A percentile compares a stretch with the other conserved stretches of the same genome.
Conservation (phyloP, 176 grass and related monocot genomes). For the Ampelocalamus luodianensis region DNA sequence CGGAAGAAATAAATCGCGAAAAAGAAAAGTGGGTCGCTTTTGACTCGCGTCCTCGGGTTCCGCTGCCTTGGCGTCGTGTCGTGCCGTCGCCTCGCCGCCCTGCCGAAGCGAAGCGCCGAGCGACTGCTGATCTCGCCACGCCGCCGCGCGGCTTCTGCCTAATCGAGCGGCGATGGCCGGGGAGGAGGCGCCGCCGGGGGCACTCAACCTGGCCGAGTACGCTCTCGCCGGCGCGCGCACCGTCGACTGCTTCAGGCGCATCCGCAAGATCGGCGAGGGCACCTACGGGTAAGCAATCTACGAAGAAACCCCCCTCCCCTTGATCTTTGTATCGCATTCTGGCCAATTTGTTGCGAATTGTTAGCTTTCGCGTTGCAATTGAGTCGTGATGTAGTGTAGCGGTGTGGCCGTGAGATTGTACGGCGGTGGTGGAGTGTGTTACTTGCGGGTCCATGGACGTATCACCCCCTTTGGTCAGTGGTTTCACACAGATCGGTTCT, state of each 20-base stretch:
- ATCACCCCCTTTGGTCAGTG: neutral
- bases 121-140: neutral
- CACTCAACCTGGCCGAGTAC: conserved; percentile 59
- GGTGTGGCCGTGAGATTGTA: conserved; percentile 24
- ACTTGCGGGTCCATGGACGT: neutral
- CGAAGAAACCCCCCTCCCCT: neutral
- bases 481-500: neutral
- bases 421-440: neutral
- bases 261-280: conserved; percentile 90
- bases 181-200: conserved; percentile 57
- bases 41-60: conserved; percentile 25
- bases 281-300: conserved; percentile 43
- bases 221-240: conserved; percentile 63
- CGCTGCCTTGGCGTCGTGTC: conserved; percentile 19
- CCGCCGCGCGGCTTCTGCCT: neutral
- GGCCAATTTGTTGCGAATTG: neutral
- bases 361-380: neutral
- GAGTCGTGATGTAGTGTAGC: neutral
- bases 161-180: conserved; percentile 34
- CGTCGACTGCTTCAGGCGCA: conserved; percentile 79
- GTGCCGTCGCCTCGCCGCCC: conserved; percentile 1
- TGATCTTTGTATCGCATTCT: conserved; percentile 1
- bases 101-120: conserved; percentile 7
- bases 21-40: neutral
- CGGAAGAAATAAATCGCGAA: neutral